phyloP scores from a whole-genome alignment of 352 stramenopile species.

The Phytophthora sp. region DNA sequence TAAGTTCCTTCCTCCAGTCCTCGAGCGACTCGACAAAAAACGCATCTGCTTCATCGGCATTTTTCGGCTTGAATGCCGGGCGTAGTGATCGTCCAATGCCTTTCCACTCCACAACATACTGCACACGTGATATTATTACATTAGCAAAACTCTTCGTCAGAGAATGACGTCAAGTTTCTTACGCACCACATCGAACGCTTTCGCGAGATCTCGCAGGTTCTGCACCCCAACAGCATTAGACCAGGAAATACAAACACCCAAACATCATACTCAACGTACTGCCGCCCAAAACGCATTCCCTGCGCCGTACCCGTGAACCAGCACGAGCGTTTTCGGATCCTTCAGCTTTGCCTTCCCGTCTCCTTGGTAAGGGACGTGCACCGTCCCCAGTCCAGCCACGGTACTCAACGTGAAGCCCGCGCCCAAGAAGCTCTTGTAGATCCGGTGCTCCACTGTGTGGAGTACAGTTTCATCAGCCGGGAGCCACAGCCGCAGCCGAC shows the following conservation, averaged over 20 bases:
- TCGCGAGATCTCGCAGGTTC: conserved; percentile 65
- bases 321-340: conserved; percentile 50
- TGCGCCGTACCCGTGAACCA: conserved; percentile 73
- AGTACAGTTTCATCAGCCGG: conserved; percentile 46
- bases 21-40: conserved; percentile 81
- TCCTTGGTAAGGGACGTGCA: conserved; percentile 69
- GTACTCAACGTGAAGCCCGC: conserved; percentile 42
- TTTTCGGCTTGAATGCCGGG: conserved; percentile 55
- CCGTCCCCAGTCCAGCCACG: conserved; percentile 65
- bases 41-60: conserved; percentile 53
- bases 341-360: conserved; percentile 14
- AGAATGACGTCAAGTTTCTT: background rate
- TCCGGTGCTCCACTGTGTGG: conserved; percentile 50
- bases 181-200: conserved; percentile 68
- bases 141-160: background rate
- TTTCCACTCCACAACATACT: conserved; percentile 82
- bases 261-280: conserved; percentile 20
- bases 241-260: background rate
- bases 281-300: conserved; percentile 76
- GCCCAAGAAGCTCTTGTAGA: conserved; percentile 60
- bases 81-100: conserved; percentile 67
- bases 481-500: conserved; percentile 46
- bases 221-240: conserved; percentile 13
- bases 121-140: background rate
- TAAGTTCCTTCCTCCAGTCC: conserved; percentile 59